Percentiles rank a stretch among this genome's conserved stretches.
phyloP scores from a whole-genome alignment of 192 early-diverging fungal species.

The Coemansia sp. region DNA sequence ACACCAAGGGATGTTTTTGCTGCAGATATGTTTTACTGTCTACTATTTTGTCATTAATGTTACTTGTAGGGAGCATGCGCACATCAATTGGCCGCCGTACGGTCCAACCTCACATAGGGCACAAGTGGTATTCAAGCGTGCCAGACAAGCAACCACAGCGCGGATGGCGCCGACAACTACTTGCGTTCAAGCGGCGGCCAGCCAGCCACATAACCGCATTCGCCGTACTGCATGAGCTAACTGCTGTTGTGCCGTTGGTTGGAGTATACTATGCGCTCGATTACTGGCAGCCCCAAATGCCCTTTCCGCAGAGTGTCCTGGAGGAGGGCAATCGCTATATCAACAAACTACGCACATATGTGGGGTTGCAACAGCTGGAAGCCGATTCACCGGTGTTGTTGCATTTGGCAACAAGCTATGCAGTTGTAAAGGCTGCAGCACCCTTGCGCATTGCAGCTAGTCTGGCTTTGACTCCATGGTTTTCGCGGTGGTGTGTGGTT shows the following conservation, averaged over 20 bases:
- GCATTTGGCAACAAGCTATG: constrained; percentile 77
- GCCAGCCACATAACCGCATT: constrained; percentile 72
- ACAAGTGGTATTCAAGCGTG: not conserved
- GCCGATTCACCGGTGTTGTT: constrained; percentile 59
- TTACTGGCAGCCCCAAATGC: constrained; percentile 57
- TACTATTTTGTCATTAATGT: not conserved
- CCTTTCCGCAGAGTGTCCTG: constrained; percentile 64
- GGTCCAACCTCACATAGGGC: not conserved
- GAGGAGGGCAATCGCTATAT: constrained; percentile 61
- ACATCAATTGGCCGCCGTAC: not conserved
- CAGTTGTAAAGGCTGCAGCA: constrained; percentile 69
- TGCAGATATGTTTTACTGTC: not conserved
- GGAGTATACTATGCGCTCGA: constrained; percentile 67
- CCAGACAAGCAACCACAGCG: not conserved
- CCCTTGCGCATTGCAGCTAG: constrained; percentile 36
- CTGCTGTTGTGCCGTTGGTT: constrained; percentile 77
- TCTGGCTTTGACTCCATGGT: constrained; percentile 34
- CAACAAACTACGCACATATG: constrained; percentile 56
- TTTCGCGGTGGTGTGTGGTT: constrained; percentile 28
- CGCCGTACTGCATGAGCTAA: constrained; percentile 82
- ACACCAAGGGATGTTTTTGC: not conserved
- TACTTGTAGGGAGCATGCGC: not conserved
- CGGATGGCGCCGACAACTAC: constrained; percentile 25
- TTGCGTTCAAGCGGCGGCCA: constrained; percentile 64
- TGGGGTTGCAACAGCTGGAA: constrained; percentile 34